Evolutionary conservation across 805 yeast species (phyloP).

Genomic region (Lipomyces chichibuensis): DNA sequence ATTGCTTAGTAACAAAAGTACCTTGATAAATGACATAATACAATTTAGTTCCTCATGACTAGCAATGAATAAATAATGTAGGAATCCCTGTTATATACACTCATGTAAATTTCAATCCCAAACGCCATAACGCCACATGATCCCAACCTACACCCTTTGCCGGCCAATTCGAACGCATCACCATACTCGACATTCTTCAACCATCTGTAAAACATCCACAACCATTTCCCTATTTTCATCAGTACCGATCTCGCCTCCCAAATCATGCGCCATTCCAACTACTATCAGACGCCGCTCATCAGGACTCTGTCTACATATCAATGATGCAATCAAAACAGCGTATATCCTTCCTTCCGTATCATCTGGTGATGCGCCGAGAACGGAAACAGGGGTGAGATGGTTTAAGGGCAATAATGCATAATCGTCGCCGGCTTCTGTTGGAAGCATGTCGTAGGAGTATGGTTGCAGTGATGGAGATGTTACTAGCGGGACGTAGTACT

Average conservation of each 20-base stretch:
- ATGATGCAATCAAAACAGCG: constrained; percentile 31
- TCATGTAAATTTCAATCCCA: not conserved
- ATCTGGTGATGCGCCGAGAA: constrained; percentile 25
- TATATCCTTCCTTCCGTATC: constrained; percentile 30
- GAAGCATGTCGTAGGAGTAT: constrained; percentile 13
- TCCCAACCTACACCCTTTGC: too few relatives aligned
- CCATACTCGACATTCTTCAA: constrained; percentile 28
- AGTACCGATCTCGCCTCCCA: not conserved
- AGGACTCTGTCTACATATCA: constrained; percentile 28
- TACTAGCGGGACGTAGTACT: constrained; percentile 32
- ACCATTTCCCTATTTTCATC: constrained; percentile 8
- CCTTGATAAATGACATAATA: too few relatives aligned
- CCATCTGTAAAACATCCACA: constrained; percentile 27
- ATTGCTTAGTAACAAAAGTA: not conserved
- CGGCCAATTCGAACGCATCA: not conserved
- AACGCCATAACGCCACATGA: not conserved
- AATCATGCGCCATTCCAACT: constrained; percentile 21
- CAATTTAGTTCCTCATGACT: not conserved
- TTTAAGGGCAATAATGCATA: constrained; percentile 27
- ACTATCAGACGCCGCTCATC: constrained; percentile 31
- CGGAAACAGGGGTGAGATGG: constrained; percentile 28
- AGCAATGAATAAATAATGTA: too few relatives aligned
- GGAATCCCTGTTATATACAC: not conserved
- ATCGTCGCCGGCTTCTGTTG: constrained; percentile 16
- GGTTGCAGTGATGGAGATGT: constrained; percentile 21